Percentiles rank a stretch among this genome's conserved stretches.
These are phyloP conservation scores for Pterocarpus macrocarpus DNA, from an alignment of 306 rosid genomes.

Conservation along the genomic window DNA sequence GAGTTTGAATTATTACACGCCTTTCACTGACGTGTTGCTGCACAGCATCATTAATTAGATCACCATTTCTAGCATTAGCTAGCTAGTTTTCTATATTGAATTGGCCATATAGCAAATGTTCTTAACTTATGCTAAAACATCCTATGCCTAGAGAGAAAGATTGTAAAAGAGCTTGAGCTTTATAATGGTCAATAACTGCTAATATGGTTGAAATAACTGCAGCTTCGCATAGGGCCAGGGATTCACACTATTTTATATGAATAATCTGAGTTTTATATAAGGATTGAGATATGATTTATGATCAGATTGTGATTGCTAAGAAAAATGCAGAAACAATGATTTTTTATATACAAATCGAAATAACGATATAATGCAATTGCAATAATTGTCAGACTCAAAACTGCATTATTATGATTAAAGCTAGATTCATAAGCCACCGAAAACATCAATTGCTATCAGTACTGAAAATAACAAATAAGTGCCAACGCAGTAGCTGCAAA, in stretches of 20 bases:
- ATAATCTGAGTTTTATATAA: not conserved
- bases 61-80: too few species aligned
- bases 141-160: not conserved
- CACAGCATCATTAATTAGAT: conserved; percentile 34
- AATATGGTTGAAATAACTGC: not conserved
- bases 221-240: conserved; percentile 1
- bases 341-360: conserved; percentile 2
- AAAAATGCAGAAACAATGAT: not conserved
- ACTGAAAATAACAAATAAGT: conserved; percentile 16
- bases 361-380: not conserved
- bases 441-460: not conserved
- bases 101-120: too few species aligned
- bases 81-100: too few species aligned
- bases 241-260: conserved; percentile 31
- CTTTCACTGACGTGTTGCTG: not conserved
- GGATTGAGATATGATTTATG: not conserved
- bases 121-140: too few species aligned
- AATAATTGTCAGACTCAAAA: conserved; percentile 13
- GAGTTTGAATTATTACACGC: not conserved
- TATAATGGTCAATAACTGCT: not conserved
- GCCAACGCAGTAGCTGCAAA: conserved; percentile 18
- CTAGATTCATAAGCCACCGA: conserved; percentile 29
- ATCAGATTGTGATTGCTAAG: conserved; percentile 27
- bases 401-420: conserved; percentile 31
- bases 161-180: not conserved